Conservation (phyloP, 1,284 basidiomycete genomes). For the Boletus semigastroideus region DNA sequence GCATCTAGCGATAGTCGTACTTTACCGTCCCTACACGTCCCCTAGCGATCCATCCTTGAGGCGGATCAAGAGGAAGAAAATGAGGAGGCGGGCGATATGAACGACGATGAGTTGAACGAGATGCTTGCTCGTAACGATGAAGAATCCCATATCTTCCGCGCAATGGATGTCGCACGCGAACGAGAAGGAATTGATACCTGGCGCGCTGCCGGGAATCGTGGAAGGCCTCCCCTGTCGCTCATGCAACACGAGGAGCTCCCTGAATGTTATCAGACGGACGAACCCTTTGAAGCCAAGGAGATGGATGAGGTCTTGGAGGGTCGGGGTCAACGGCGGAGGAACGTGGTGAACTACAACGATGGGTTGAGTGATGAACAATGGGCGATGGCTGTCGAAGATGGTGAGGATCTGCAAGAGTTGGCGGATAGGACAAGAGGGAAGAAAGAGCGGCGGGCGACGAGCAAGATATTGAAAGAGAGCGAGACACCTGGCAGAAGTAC, state of each 20-base stretch:
- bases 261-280: constrained; percentile 86
- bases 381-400: constrained; percentile 87
- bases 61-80: constrained; percentile 91
- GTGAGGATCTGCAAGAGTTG: constrained; percentile 81
- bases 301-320: constrained; percentile 74
- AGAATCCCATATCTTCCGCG: constrained; percentile 77
- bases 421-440: constrained; percentile 61
- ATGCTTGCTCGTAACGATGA: constrained; percentile 86
- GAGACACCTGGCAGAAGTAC: constrained; percentile 58
- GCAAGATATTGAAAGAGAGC: constrained; percentile 51
- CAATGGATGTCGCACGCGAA: constrained; percentile 85
- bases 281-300: constrained; percentile 70
- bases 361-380: constrained; percentile 94
- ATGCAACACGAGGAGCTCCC: constrained; percentile 92
- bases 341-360: constrained; percentile 91
- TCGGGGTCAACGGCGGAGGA: constrained; percentile 81
- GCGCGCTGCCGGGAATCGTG: constrained; percentile 76
- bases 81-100: constrained; percentile 93
- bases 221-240: constrained; percentile 75
- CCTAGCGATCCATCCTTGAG: constrained; percentile 80
- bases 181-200: constrained; percentile 70
- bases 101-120: constrained; percentile 97
- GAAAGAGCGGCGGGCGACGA: constrained; percentile 58
- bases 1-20: constrained; percentile 29
- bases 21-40: neutral